A percentile compares a stretch with the other conserved stretches of the same genome.
phyloP scores from a whole-genome alignment of 164 flowering plant species.

The Kalanchoe fedtschenkoi region DNA sequence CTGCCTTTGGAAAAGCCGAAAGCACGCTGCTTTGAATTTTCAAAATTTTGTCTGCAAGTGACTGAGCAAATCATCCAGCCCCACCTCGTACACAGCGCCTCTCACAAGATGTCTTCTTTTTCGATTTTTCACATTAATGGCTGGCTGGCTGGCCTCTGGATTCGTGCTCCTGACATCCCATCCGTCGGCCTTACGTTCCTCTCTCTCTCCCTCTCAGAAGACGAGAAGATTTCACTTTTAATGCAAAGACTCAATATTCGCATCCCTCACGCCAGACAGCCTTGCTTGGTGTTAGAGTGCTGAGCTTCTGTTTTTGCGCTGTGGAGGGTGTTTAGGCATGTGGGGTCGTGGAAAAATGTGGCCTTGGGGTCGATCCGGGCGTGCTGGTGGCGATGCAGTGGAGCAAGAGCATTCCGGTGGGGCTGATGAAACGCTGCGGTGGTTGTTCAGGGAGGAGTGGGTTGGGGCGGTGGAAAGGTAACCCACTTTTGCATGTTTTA shows the following conservation, averaged over 20 bases:
- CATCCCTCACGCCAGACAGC: no score
- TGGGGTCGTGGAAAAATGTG: no score
- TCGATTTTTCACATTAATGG: neutral
- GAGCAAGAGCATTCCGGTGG: neutral
- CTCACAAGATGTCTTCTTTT: no score
- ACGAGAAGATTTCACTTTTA: neutral
- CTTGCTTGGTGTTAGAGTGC: no score
- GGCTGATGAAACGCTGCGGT: neutral
- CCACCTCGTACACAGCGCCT: neutral
- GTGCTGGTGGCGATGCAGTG: neutral
- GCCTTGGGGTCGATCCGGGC: neutral
- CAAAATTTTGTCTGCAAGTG: neutral
- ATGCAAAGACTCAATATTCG: neutral
- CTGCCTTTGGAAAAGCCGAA: constrained; percentile 4
- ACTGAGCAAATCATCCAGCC: neutral
- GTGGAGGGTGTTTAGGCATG: no score
- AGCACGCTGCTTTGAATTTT: neutral
- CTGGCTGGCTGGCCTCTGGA: neutral
- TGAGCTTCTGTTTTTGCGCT: no score
- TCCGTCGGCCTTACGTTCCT: no score
- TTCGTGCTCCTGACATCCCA: neutral
- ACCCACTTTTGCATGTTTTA: neutral
- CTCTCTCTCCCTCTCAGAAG: no score
- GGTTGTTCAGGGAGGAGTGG: neutral
- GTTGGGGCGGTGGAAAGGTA: neutral